Conservation (phyloP, 768 basidiomycete genomes). For the Termitomyces sp. region DNA sequence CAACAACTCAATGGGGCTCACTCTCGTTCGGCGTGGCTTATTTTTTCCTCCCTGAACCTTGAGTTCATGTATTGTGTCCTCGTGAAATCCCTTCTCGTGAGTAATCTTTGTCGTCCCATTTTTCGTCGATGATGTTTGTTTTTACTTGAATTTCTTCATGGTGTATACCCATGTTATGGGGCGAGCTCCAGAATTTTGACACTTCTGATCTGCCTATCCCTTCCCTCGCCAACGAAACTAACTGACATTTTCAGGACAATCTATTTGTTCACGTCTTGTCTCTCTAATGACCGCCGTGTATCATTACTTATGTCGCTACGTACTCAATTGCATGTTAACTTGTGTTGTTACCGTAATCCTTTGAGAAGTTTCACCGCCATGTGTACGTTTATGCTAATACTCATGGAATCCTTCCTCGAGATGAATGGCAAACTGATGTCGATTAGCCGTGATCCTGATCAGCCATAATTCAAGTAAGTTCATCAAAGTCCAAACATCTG, state of each 20-base stretch:
- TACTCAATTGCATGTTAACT: background rate
- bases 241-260: background rate
- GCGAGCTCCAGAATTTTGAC: constrained; percentile 78
- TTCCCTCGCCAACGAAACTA: background rate
- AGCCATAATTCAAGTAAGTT: too few species aligned
- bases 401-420: too few species aligned
- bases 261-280: background rate
- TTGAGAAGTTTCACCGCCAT: background rate
- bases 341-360: background rate
- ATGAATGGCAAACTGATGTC: too few species aligned
- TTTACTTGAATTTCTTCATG: constrained; percentile 88
- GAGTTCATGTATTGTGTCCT: constrained; percentile 29
- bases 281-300: background rate
- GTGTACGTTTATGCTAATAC: background rate
- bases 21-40: constrained; percentile 63
- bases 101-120: constrained; percentile 1
- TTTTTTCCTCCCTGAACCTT: constrained; percentile 59
- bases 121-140: constrained; percentile 49
- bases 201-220: constrained; percentile 31
- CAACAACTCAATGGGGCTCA: constrained; percentile 91
- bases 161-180: constrained; percentile 62
- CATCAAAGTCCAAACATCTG: too few species aligned
- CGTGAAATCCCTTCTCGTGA: background rate
- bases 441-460: too few species aligned
- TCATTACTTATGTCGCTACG: background rate